Percentiles rank a stretch among this genome's conserved stretches.
Conservation (phyloP, 495 filamentous ascomycete species). For the Achaetomiella virescens region DNA sequence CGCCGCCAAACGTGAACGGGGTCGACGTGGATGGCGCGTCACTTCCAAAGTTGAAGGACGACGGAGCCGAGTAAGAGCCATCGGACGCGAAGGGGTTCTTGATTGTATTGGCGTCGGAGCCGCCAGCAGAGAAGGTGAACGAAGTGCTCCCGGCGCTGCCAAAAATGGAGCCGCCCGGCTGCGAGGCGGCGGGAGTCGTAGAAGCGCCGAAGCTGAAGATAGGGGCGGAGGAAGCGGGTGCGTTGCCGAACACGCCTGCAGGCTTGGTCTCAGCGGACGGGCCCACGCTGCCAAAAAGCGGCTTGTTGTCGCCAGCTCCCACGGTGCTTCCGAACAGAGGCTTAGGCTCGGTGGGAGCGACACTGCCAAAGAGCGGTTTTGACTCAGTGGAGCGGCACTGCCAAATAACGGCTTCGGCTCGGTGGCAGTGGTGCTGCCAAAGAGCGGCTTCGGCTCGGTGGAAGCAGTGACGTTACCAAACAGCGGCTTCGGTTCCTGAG, state of each 20-base stretch:
- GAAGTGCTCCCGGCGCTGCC: slow-evolving; percentile 19
- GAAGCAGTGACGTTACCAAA: slow-evolving; percentile 19
- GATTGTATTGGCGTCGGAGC: slow-evolving; percentile 23
- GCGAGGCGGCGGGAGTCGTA: slow-evolving; percentile 16
- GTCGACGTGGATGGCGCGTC: slow-evolving; percentile 14
- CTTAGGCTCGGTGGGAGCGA: slow-evolving; percentile 9
- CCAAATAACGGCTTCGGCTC: slow-evolving; percentile 20
- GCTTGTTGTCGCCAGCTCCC: slow-evolving; percentile 7
- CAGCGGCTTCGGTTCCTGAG: slow-evolving; percentile 17
- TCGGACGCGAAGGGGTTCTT: slow-evolving; percentile 39
- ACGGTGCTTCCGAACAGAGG: slow-evolving; percentile 16
- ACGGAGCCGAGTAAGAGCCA: slow-evolving; percentile 26
- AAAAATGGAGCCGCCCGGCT: slow-evolving; percentile 24
- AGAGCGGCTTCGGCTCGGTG: slow-evolving; percentile 20
- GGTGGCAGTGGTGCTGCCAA: slow-evolving; percentile 12
- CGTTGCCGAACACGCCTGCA: slow-evolving; percentile 12
- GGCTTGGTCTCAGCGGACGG: slow-evolving; percentile 14
- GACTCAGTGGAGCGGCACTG: neutral
- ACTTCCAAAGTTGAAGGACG: slow-evolving; percentile 37
- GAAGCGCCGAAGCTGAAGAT: slow-evolving; percentile 31
- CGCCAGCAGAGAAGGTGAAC: slow-evolving; percentile 38
- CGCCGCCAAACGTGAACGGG: slow-evolving; percentile 26
- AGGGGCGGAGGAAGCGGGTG: slow-evolving; percentile 12
- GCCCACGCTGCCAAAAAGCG: slow-evolving; percentile 17
- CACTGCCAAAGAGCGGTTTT: slow-evolving; percentile 18